phyloP scores from a whole-genome alignment of 257 asterid species.

The Verbena officinalis region DNA sequence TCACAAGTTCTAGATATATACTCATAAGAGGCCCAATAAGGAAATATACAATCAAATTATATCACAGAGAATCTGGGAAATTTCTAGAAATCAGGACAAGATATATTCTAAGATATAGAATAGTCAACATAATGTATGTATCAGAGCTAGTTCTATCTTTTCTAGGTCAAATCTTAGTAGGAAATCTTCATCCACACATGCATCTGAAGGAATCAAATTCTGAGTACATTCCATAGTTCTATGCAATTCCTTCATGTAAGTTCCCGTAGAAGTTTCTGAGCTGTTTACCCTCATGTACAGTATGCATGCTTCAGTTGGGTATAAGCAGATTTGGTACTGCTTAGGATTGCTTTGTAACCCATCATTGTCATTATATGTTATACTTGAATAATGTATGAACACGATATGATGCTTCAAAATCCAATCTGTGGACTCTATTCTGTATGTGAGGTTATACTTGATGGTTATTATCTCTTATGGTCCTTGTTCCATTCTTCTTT shows the following conservation, averaged over 20 bases:
- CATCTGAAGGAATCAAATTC: background rate
- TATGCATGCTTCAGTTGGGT: background rate
- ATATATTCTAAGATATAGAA: too few relatives aligned
- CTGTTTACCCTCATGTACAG: conserved; percentile 5
- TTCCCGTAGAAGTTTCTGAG: background rate
- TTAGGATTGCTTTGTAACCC: background rate
- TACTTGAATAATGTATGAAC: conserved; percentile 1
- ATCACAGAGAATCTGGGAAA: too few relatives aligned
- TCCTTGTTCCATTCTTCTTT: conserved; percentile 25
- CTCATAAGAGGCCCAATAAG: too few relatives aligned
- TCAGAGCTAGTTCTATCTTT: background rate
- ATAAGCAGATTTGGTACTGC: background rate
- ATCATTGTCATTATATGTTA: background rate
- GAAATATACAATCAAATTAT: too few relatives aligned
- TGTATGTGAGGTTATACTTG: conserved; percentile 8
- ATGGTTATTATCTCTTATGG: conserved; percentile 15
- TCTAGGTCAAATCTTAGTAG: background rate
- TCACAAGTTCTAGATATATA: too few relatives aligned
- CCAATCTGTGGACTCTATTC: background rate
- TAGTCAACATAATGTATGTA: background rate
- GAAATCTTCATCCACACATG: background rate
- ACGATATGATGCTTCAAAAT: conserved; percentile 10
- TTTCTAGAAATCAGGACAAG: too few relatives aligned
- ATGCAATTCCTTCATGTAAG: background rate
- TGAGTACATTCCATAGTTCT: conserved; percentile 8